A percentile compares a stretch with the other conserved stretches of the same genome.
Conservation (phyloP, 768 basidiomycete species). For the Boletus pseudopeckii region DNA sequence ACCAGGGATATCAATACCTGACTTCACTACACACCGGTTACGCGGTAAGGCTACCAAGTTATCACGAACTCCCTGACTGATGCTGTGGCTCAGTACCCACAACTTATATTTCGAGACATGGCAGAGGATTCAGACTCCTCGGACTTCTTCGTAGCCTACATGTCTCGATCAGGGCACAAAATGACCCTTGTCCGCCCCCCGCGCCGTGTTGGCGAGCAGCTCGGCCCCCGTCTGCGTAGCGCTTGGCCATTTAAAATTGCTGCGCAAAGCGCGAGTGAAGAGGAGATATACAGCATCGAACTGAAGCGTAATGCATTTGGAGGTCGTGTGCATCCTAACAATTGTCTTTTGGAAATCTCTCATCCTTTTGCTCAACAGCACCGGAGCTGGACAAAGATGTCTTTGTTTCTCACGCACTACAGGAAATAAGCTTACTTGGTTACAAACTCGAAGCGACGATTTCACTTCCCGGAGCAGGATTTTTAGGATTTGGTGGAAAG, state of each 20-base stretch:
- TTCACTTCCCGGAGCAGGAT: constrained; percentile 46
- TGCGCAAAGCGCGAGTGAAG: constrained; percentile 43
- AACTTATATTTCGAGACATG: constrained; percentile 62
- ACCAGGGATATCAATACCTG: constrained; percentile 70
- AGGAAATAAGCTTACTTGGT: constrained; percentile 52
- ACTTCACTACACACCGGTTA: constrained; percentile 58
- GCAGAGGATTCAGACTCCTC: constrained; percentile 42
- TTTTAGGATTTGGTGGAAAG: constrained; percentile 39
- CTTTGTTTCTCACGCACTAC: constrained; percentile 62
- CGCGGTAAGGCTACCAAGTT: constrained; percentile 38
- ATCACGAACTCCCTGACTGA: constrained; percentile 8
- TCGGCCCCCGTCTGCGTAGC: constrained; percentile 38
- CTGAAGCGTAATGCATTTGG: constrained; percentile 43
- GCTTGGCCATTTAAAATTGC: constrained; percentile 43
- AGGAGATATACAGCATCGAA: constrained; percentile 53
- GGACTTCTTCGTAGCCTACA: constrained; percentile 62
- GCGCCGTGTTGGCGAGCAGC: constrained; percentile 33
- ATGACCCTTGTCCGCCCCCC: constrained; percentile 46
- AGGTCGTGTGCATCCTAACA: constrained; percentile 18
- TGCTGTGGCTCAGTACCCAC: constrained; percentile 44
- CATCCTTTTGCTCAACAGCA: constrained; percentile 24
- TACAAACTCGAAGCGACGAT: constrained; percentile 66
- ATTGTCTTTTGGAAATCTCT: not conserved
- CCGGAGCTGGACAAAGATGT: constrained; percentile 47
- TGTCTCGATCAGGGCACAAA: constrained; percentile 59